Conservation (phyloP, 108 stramenopile species). For the Skeletonema potamos region DNA sequence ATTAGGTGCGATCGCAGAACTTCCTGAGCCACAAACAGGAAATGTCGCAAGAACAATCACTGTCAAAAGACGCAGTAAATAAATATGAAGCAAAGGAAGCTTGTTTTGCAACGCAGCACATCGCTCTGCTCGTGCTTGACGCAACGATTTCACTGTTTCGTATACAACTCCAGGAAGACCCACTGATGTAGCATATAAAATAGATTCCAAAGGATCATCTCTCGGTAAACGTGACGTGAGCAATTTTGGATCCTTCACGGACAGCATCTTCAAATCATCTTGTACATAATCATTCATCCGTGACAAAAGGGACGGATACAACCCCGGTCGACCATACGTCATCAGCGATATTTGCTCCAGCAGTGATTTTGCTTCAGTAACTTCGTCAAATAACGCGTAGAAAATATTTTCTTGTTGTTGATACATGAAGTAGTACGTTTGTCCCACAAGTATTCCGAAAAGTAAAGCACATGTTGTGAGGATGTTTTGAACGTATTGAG, state of each 20-base stretch:
- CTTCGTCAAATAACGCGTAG: constrained; percentile 60
- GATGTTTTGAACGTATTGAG: constrained; percentile 57
- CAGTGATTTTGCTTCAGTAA: constrained; percentile 48
- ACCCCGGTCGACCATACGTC: constrained; percentile 27
- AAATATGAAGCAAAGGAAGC: constrained; percentile 43
- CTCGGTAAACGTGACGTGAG: constrained; percentile 26
- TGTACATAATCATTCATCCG: constrained; percentile 47
- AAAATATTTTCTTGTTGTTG: constrained; percentile 51
- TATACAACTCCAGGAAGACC: constrained; percentile 48
- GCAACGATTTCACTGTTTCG: constrained; percentile 45
- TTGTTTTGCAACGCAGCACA: constrained; percentile 54
- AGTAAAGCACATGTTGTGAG: constrained; percentile 47
- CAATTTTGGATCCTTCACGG: constrained; percentile 29
- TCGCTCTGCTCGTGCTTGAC: constrained; percentile 44
- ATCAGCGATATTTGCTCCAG: constrained; percentile 54
- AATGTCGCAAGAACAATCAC: constrained; percentile 42
- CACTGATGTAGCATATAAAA: constrained; percentile 54
- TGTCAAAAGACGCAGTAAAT: constrained; percentile 34
- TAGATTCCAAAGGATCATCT: constrained; percentile 53
- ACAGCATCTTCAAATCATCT: constrained; percentile 42
- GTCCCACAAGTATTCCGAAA: constrained; percentile 50
- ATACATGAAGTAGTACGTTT: constrained; percentile 42
- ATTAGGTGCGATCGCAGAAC: constrained; percentile 42
- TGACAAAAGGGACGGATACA: constrained; percentile 31
- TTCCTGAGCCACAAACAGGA: constrained; percentile 49